Base-by-base conservation (phyloP, 345 rosid species). In the Salix arbutifolia region DNA sequence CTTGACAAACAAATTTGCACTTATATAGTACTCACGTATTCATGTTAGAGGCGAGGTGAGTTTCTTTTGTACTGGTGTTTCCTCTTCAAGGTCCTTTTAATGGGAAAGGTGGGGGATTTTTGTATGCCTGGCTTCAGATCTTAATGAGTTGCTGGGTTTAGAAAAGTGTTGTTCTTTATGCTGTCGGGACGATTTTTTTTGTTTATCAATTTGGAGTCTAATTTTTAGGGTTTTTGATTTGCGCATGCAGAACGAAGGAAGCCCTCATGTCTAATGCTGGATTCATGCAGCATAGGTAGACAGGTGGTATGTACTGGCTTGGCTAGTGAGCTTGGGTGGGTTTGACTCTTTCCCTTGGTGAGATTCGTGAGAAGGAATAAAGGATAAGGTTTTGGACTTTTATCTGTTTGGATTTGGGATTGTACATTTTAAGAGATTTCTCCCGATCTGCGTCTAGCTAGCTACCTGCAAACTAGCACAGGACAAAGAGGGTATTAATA, bases 231-330 rank as follows among this genome's bases (percentile, higher is more conserved):
- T 72, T 87, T 76, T 65, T 28, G 70, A 52, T 73, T 75, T 75
- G 65, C 85, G 62, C 62, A 79, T 77, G 84, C 86, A 79, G 78
- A 77, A 81, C 82, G 75, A 84, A 79, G 56, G 37, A 56, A 76
- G 78, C 87, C 87, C 87, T 71, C 79, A 25, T 73, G 76, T 79
- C 40, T 26, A 58, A 56, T 85, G 83, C 75, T 71, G 44, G 79
- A 72, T 85, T 80, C 84, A 61, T 68, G 78, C 83, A 71, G 38
- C 65, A 71, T 42, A 79, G 56, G 31, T 44, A 42, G 12, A 21
- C n/a, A 17, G 38, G 13, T 56, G 17, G 28, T 37, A 33, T 66
- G 2, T 66, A 37, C 4, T 52, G 50, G 14, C 64, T 65, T 16
- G 56, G 40, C 46, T 38, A 37, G 69, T 66, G 37, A 9, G 40